Evolutionary conservation across 2,329 filamentous ascomycete species (phyloP).

Genomic region (Ophiostoma perfectum): DNA sequence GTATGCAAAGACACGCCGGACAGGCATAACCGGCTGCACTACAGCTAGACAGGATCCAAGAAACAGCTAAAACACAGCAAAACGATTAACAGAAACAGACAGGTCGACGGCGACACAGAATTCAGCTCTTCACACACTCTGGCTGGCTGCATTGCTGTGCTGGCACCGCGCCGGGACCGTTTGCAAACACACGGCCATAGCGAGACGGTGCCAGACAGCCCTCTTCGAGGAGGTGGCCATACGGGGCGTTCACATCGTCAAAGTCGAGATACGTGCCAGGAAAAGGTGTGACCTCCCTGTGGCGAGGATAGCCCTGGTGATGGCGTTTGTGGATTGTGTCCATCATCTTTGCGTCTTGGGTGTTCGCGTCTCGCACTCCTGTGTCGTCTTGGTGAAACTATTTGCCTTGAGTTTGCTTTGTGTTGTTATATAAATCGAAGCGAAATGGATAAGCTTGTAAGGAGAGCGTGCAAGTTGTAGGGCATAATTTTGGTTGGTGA

Average conservation of each 20-base stretch:
- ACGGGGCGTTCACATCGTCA: slow-evolving; percentile 4
- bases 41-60: neutral
- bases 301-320: neutral
- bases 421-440: neutral
- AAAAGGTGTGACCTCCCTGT: neutral
- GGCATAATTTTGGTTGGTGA: neutral
- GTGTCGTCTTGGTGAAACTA: neutral
- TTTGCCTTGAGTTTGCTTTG: neutral
- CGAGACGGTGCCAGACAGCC: neutral
- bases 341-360: neutral
- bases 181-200: neutral
- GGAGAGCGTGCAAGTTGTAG: neutral
- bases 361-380: neutral
- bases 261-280: neutral
- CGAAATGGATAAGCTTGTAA: neutral
- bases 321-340: neutral
- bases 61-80: neutral
- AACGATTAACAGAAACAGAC: neutral
- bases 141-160: neutral
- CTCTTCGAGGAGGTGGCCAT: neutral
- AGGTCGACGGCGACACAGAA: neutral
- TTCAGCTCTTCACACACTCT: neutral
- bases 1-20: neutral
- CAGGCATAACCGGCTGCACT: neutral
- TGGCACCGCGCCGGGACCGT: neutral